These are phyloP conservation scores for Lodderomyces pseudojiufengensis DNA, from an alignment of 1,139 yeast species.

Conservation along the genomic window DNA sequence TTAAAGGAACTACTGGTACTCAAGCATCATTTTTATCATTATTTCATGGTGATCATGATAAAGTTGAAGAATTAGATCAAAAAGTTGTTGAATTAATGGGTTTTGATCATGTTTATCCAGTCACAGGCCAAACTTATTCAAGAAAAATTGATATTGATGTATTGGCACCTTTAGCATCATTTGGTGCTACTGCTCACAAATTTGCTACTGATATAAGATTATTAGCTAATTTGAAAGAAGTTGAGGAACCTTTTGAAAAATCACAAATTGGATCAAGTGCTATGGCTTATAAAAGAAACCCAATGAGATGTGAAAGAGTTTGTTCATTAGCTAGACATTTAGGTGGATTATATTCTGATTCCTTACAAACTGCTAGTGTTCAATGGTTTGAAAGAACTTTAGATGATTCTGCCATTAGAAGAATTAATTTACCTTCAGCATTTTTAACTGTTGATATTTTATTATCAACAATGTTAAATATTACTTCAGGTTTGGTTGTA, in stretches of 20 bases:
- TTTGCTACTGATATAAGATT: slow-evolving; percentile 96
- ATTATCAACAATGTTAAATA: slow-evolving; percentile 83
- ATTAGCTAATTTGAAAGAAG: slow-evolving; percentile 92
- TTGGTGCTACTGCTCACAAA: slow-evolving; percentile 96
- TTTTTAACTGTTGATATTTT: slow-evolving; percentile 94
- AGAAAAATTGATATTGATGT: slow-evolving; percentile 97
- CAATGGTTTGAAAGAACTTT: slow-evolving; percentile 99
- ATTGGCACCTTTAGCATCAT: slow-evolving; percentile 85
- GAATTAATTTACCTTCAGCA: slow-evolving; percentile 95
- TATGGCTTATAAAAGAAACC: slow-evolving; percentile 99
- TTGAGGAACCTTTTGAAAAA: slow-evolving; percentile 98
- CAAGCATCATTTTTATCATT: slow-evolving; percentile 94
- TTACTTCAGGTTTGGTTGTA: slow-evolving; percentile 92
- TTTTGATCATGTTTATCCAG: slow-evolving; percentile 92
- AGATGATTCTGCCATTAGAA: slow-evolving; percentile 97
- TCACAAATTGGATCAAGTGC: slow-evolving; percentile 97
- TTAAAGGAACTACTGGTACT: slow-evolving; percentile 98
- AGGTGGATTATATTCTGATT: slow-evolving; percentile 87
- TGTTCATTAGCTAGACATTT: slow-evolving; percentile 95
- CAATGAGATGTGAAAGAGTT: slow-evolving; percentile 99
- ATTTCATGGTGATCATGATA: slow-evolving; percentile 95
- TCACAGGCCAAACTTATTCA: slow-evolving; percentile 97
- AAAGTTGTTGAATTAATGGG: slow-evolving; percentile 92
- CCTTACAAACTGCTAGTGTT: slow-evolving; percentile 93
- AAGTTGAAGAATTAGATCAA: slow-evolving; percentile 87